A percentile compares a stretch with the other conserved stretches of the same genome.
These are phyloP conservation scores for Globisporangium orthogonon DNA, from an alignment of 352 stramenopile species.

Conservation along the genomic window DNA sequence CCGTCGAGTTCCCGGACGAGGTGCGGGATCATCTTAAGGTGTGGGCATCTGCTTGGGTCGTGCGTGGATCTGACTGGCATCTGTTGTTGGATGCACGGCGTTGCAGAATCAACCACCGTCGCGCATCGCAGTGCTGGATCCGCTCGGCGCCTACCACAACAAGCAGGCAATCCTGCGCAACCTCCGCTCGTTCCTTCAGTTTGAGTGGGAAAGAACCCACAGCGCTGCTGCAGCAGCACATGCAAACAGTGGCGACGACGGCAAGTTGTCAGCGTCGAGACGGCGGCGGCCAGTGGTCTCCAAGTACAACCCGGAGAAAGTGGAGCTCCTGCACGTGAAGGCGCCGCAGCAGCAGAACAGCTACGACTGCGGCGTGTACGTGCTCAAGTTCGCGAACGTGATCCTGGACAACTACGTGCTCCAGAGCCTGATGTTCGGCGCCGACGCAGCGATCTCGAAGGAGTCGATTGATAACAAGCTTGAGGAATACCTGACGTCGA, in stretches of 20 bases:
- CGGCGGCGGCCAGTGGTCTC: not conserved
- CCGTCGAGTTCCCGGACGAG: constrained; percentile 20
- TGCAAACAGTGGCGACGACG: not conserved
- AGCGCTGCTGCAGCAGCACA: not conserved
- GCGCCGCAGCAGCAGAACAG: constrained; percentile 50
- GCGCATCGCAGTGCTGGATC: constrained; percentile 64
- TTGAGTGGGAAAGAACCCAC: constrained; percentile 41
- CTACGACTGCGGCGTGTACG: constrained; percentile 64
- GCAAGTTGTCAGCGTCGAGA: not conserved
- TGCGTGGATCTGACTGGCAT: not conserved
- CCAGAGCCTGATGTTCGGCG: constrained; percentile 13
- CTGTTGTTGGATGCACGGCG: not conserved
- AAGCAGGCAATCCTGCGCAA: constrained; percentile 47
- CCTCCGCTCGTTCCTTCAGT: constrained; percentile 49
- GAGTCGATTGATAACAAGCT: constrained; percentile 35
- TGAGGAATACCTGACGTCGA: constrained; percentile 27
- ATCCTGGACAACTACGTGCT: constrained; percentile 39
- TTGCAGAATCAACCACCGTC: constrained; percentile 29
- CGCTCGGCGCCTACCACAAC: constrained; percentile 65
- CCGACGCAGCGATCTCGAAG: constrained; percentile 26
- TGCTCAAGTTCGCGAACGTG: constrained; percentile 55
- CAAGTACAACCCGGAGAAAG: constrained; percentile 27
- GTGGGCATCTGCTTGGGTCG: not conserved
- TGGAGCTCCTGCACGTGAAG: constrained; percentile 30
- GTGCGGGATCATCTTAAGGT: constrained; percentile 8